Percentiles rank a stretch among this genome's conserved stretches.
These are phyloP conservation scores for Aspergillus hortae DNA, from an alignment of 2,329 filamentous ascomycete species.

Conservation along the genomic window DNA sequence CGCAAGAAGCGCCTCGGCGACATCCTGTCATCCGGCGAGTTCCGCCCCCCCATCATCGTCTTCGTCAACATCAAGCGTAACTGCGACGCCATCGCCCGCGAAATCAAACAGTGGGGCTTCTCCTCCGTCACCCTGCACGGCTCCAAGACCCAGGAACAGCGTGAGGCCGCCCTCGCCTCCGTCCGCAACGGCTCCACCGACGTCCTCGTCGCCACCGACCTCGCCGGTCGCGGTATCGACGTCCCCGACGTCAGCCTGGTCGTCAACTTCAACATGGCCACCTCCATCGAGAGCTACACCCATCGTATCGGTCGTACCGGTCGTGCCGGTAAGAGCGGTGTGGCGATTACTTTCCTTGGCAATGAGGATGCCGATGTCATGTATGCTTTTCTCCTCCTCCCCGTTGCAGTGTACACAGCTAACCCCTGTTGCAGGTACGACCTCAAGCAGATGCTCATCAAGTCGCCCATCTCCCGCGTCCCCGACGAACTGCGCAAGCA, in stretches of 20 bases:
- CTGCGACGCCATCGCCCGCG: constrained; percentile 89
- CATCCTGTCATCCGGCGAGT: constrained; percentile 77
- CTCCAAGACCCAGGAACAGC: constrained; percentile 95
- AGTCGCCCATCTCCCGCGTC: constrained; percentile 81
- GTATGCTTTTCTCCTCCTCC: constrained; percentile 45
- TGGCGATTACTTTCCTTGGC: constrained; percentile 92
- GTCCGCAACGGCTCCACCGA: constrained; percentile 76
- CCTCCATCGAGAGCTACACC: constrained; percentile 88
- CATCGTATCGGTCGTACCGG: constrained; percentile 96
- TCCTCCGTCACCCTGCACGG: constrained; percentile 87
- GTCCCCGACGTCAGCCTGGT: constrained; percentile 91
- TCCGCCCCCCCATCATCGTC: constrained; percentile 88
- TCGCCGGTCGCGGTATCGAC: constrained; percentile 96
- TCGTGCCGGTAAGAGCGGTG: constrained; percentile 94
- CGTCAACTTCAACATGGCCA: constrained; percentile 98
- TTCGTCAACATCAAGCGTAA: constrained; percentile 99
- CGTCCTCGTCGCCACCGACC: constrained; percentile 90
- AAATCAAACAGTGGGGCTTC: constrained; percentile 93
- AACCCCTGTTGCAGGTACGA: constrained; percentile 56
- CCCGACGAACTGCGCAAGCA: constrained; percentile 88
- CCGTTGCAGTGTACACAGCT: constrained; percentile 11
- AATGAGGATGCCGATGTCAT: constrained; percentile 85
- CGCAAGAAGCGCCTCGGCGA: constrained; percentile 94
- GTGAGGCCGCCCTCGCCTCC: constrained; percentile 85
- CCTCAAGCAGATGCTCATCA: constrained; percentile 89